Base-by-base conservation (phyloP, 768 basidiomycete species). In the Leccinellum albellum region DNA sequence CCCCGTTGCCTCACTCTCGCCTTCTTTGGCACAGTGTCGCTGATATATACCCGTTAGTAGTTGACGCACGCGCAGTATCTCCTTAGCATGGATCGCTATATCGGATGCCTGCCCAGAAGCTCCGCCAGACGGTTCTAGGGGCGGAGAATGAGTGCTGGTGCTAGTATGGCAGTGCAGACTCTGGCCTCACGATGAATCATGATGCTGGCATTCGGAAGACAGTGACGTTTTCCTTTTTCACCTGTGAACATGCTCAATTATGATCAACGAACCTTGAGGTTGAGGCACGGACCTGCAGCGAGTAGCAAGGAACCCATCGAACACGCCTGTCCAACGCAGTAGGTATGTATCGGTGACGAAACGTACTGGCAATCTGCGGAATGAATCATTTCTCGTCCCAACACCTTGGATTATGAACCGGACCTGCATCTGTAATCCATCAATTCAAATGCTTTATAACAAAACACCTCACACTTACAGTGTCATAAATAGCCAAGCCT, bases 401-500 rank as follows among this genome's bases (percentile, higher is more conserved):
- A 55, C 13, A 28, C 31, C 24, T 54, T 51, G 49, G 28, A 48
- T 49, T 40, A 51, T 50, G 50, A 33, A 49, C 64, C 73, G 49
- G 74, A 88, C 86, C 85, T 89, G 85, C 85, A 90, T 88, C 86
- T 89, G 72, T 29, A 59, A 61, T 63, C 61, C 21, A 50, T 69
- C 53, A 70, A 56, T 21, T 53, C n/a, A 40, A 51, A 56, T 54
- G 20, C 54, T 56, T 6, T 47, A 23, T 55, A 51, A 44, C 14
- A 46, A 56, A 58, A 49, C n/a, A 29, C 23, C 35, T 21, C 37
- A 35, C 35, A 61, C 85, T 65, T 75, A 96, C 94, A 66, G 96
- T 98, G 68, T 98, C 96, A 75, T 98, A 98, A 50, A 98, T 96
- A 17, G 95, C 96, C 57, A 98, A 77, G 9, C 96, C 96, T 49